Base-by-base conservation (phyloP, 208 protist species). In the Phytomonas sp. region DNA sequence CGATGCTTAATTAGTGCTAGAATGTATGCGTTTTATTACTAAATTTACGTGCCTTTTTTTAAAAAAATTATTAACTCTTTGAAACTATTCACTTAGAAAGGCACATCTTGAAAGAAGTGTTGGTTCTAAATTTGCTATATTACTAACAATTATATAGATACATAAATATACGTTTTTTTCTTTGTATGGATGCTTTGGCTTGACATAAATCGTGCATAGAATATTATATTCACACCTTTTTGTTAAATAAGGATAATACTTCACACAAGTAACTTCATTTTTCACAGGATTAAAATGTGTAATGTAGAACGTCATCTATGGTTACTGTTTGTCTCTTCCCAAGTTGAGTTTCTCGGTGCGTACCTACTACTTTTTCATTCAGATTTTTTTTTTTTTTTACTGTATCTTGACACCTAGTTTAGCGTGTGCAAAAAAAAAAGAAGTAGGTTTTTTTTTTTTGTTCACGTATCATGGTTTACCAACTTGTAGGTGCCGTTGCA, bases 401-500 rank as follows among this genome's bases (percentile, higher is more conserved):
- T 77, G 7, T 45, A 19, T 30, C 16, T 66, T 74, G 34, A 30
- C 34, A 60, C 11, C 23, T 69, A 64, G 10, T 14, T 12, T 30
- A 63, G 52, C 2, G 59, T 77, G 11, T 49, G 23, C 67, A 37
- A 36, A 33, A 69, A 67, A 60, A 19, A 64, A 45, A 42, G 29
- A 16, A 16, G 23, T 34, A 67, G 29, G 4, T 5, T 11, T 40
- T 70, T 56, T 60, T 70, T 72, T 67, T 70, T 34, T 71, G 11
- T 76, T 3, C 29, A 26, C 65, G 45, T 30, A 31, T 45, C 10
- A 82, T 81, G 78, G 71, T 69, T 37, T 79, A 76, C 45, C 79
- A 87, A 36, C 31, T 88, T 69, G 64, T 71, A 19, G 78, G 82
- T 68, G 79, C 83, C 33, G 30, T 79, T 32, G 71, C 76, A 14